Evolutionary conservation across 1,284 basidiomycete species (phyloP), one percentile per base, ranked within the genome.

Genomic region (Violaceomyces palustris): DNA sequence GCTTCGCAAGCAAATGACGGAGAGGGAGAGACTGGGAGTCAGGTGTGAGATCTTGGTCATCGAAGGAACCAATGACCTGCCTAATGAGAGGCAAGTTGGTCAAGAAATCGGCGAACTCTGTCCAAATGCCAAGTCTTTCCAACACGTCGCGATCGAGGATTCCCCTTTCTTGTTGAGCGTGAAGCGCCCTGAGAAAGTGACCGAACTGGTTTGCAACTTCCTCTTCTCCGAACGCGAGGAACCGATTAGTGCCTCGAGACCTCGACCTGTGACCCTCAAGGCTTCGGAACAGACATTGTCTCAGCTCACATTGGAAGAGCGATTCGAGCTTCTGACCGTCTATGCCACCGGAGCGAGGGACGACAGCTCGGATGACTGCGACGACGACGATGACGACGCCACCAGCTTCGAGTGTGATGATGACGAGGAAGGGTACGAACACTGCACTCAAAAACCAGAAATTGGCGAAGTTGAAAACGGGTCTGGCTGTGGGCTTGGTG

Each of bases 301-400:
- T n/a, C n/a, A n/a, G n/a, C 21, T 50, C 28, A 28, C 26, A 2
- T 3, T 19, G 21, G 42, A 44, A n/a, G 47, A 50, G 24, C 25
- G 42, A 6, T 50, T 50, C 7, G 42, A 50, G 12, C 27, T 50
- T 36, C 33, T 50, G 29, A 44, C 43, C 22, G 47, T 50, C 15
- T 50, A 40, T 18, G 47, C 38, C 4, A 19, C 37, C 3, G 39
- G 39, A 11, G 27, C 38, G 34, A 38, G 23, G 10, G 32, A 34
- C 32, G 32, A 28, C 10, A 10, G n/a, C n/a, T 9, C 9, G 27
- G n/a, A 9, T 9, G 27, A 28, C 27, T 9, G 35, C 11, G 39
- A 32, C 4, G 35, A 37, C 3, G 40, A 48, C 6, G 39, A 35
- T 4, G 27, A 35, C 4, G n/a, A n/a, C n/a, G n/a, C n/a, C n/a